A percentile compares a stretch with the other conserved stretches of the same genome.
Conservation (phyloP, 1,139 yeast genomes). For the Geotrichum reessii region DNA sequence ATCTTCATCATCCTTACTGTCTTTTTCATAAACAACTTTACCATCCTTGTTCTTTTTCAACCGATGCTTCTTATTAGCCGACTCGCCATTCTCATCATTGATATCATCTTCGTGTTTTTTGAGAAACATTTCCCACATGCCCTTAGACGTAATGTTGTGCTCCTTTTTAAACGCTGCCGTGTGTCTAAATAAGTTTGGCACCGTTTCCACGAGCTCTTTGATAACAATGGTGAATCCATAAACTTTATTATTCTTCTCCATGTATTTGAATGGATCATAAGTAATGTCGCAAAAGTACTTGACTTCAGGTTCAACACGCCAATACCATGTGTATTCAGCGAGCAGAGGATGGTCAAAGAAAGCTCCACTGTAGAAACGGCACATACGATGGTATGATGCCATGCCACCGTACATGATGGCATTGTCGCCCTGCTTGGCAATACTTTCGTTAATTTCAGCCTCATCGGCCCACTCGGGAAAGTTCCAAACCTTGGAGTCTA, state of each 20-base stretch:
- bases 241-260: conserved; percentile 62
- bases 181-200: conserved; percentile 71
- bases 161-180: conserved; percentile 57
- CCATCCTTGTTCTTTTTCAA: conserved; percentile 25
- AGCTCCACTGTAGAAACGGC: conserved; percentile 69
- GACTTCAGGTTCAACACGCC: conserved; percentile 92
- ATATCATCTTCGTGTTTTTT: conserved; percentile 25
- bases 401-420: conserved; percentile 75
- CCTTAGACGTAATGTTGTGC: conserved; percentile 45
- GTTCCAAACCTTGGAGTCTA: conserved; percentile 53
- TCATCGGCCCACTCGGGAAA: conserved; percentile 42
- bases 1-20: conserved; percentile 1
- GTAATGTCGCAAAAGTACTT: conserved; percentile 84
- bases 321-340: conserved; percentile 70
- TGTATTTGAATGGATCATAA: conserved; percentile 81
- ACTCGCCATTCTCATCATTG: conserved; percentile 21
- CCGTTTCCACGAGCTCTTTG: conserved; percentile 68
- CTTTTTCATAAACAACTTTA: conserved; percentile 20
- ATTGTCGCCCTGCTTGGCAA: conserved; percentile 70
- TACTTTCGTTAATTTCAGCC: conserved; percentile 45
- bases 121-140: conserved; percentile 38
- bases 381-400: conserved; percentile 66
- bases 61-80: conserved; percentile 30
- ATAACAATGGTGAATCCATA: conserved; percentile 81
- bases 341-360: conserved; percentile 70